Percentiles rank a stretch among this genome's conserved stretches.
These are phyloP conservation scores for Amoebophrya sp. DNA, from an alignment of 169 alveolate species.

Conservation along the genomic window DNA sequence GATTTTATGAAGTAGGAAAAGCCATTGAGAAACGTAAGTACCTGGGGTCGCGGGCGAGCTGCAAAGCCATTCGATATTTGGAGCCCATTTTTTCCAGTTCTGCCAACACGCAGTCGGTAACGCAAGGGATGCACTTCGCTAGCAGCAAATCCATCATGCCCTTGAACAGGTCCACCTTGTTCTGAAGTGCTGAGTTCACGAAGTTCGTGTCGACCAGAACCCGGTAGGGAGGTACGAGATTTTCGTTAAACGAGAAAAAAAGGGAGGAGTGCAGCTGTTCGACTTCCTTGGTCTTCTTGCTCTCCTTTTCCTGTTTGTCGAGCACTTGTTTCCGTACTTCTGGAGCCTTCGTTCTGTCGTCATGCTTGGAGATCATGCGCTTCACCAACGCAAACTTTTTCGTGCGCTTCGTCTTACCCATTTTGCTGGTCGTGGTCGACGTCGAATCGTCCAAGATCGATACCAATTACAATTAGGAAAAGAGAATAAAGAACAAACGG, in stretches of 20 bases:
- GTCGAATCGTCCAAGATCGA: no score
- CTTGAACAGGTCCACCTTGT: constrained; percentile 91
- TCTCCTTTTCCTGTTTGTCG: constrained; percentile 20
- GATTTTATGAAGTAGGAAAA: no score
- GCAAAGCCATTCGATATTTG: constrained; percentile 90
- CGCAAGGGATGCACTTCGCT: constrained; percentile 93
- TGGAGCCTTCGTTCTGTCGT: constrained; percentile 50
- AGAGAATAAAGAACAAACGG: no score
- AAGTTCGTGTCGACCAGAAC: constrained; percentile 94
- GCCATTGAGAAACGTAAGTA: not conserved
- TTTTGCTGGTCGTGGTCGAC: no score
- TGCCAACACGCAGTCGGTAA: constrained; percentile 97
- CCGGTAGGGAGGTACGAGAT: constrained; percentile 53
- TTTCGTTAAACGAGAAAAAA: constrained; percentile 50
- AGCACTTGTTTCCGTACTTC: not conserved
- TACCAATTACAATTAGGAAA: no score
- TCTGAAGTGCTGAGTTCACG: constrained; percentile 92
- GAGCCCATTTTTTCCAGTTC: constrained; percentile 98
- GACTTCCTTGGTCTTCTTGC: constrained; percentile 42
- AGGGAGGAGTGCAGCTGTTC: constrained; percentile 47
- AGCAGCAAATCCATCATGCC: constrained; percentile 91
- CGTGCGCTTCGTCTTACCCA: constrained; percentile 67
- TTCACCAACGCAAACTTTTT: constrained; percentile 84
- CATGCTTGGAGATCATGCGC: constrained; percentile 76
- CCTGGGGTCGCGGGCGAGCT: constrained; percentile 83